phyloP scores from a whole-genome alignment of 2,329 filamentous ascomycete genomes.

The Aspergillus melleus region DNA sequence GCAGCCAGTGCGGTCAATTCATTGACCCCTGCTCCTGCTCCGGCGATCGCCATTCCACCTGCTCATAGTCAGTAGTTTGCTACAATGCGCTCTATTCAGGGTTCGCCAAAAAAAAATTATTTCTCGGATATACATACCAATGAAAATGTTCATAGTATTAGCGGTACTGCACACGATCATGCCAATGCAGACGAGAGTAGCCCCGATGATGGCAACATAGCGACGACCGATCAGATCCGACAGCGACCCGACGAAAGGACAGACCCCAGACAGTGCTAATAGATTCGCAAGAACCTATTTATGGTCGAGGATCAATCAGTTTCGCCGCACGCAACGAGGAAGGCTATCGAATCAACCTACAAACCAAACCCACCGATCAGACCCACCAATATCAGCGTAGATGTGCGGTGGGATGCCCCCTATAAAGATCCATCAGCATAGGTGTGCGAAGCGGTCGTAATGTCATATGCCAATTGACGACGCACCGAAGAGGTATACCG shows the following conservation, averaged over 20 bases:
- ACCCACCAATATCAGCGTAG: conserved; percentile 61
- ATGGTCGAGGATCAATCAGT: neutral
- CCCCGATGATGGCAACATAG: conserved; percentile 59
- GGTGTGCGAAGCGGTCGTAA: neutral
- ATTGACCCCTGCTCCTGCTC: conserved; percentile 66
- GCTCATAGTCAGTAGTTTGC: neutral
- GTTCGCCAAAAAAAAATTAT: neutral
- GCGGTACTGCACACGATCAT: conserved; percentile 62
- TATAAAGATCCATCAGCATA: conserved; percentile 16
- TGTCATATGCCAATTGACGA: conserved; percentile 14
- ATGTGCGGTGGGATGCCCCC: conserved; percentile 55
- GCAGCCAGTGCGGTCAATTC: conserved; percentile 68
- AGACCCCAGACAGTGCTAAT: conserved; percentile 56
- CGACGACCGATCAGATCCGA: conserved; percentile 65
- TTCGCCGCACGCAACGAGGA: neutral
- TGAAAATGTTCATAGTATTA: conserved; percentile 61
- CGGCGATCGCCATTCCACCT: conserved; percentile 61
- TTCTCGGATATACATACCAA: conserved; percentile 49
- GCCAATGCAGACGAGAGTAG: conserved; percentile 55
- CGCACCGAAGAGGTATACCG: conserved; percentile 54
- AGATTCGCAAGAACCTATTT: conserved; percentile 51
- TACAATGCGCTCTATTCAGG: neutral
- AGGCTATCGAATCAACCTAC: conserved; percentile 26
- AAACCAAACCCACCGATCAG: conserved; percentile 64
- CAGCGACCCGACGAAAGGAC: conserved; percentile 65